Evolutionary conservation across 129 eudicot species (phyloP).

Genomic region (Flaveria ramosissima): DNA sequence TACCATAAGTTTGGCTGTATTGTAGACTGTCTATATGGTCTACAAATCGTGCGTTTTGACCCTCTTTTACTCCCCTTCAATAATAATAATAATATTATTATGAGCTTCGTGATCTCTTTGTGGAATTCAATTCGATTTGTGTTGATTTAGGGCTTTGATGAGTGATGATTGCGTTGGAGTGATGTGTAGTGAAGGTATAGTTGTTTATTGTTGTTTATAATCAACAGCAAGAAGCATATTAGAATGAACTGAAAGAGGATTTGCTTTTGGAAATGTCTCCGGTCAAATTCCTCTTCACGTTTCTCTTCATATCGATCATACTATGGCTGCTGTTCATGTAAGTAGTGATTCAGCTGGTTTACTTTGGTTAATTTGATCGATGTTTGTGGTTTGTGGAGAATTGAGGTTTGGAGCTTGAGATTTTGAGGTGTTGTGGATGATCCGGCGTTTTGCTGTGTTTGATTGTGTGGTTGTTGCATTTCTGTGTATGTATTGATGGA

Average conservation of each 20-base stretch:
- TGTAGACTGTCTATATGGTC: constrained; percentile 27
- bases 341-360: constrained; percentile 24
- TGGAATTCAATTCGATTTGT: constrained; percentile 28
- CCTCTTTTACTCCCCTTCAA: constrained; percentile 30
- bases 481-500: not conserved
- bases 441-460: not conserved
- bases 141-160: constrained; percentile 22
- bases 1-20: constrained; percentile 21
- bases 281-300: constrained; percentile 78
- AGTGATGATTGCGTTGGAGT: constrained; percentile 17
- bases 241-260: constrained; percentile 26
- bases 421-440: constrained; percentile 16
- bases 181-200: constrained; percentile 27
- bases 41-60: constrained; percentile 35
- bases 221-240: constrained; percentile 19
- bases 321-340: constrained; percentile 85
- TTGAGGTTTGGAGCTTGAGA: constrained; percentile 26
- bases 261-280: constrained; percentile 55
- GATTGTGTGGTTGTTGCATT: constrained; percentile 1
- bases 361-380: not conserved
- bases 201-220: constrained; percentile 24
- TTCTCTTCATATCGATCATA: constrained; percentile 71
- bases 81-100: constrained; percentile 16
- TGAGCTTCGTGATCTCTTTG: constrained; percentile 24
- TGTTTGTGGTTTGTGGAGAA: constrained; percentile 1